Conservation (phyloP, 495 filamentous ascomycete species). For the Lasiosphaeria miniovina region DNA sequence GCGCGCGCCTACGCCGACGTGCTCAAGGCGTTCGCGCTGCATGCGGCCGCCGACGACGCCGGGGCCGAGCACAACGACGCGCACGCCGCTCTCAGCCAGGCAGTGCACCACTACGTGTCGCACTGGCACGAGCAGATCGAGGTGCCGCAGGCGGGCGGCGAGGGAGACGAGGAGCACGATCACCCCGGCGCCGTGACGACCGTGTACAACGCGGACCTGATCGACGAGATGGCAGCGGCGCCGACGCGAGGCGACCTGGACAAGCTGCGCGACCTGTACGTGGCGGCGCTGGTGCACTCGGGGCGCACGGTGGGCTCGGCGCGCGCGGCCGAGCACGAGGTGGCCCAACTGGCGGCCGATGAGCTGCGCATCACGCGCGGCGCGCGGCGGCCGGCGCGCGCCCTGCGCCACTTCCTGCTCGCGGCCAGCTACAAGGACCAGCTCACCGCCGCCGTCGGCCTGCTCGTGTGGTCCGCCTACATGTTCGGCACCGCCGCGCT, state of each 20-base stretch:
- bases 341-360: constrained; percentile 26
- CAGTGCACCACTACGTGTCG: constrained; percentile 27
- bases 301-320: constrained; percentile 22
- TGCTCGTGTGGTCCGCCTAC: constrained; percentile 28
- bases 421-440: constrained; percentile 30
- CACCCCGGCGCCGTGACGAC: constrained; percentile 28
- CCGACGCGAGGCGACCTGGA: constrained; percentile 30
- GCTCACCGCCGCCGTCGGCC: constrained; percentile 25
- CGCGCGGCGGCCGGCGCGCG: constrained; percentile 16
- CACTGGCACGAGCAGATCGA: constrained; percentile 33
- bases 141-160: constrained; percentile 11
- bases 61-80: constrained; percentile 21
- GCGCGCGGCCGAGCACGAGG: constrained; percentile 28
- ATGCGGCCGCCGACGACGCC: constrained; percentile 26
- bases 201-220: constrained; percentile 28
- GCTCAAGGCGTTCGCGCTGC: constrained; percentile 25
- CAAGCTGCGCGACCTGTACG: constrained; percentile 30
- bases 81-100: constrained; percentile 16
- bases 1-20: constrained; percentile 27
- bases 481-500: constrained; percentile 30
- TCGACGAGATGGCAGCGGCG: constrained; percentile 29
- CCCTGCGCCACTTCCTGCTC: constrained; percentile 23
- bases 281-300: constrained; percentile 28
- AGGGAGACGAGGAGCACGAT: constrained; percentile 11
- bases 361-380: constrained; percentile 25